A percentile compares a stretch with the other conserved stretches of the same genome.
These are phyloP conservation scores for Botrytis hyacinthi DNA, from an alignment of 2,329 filamentous ascomycete species.

Conservation along the genomic window DNA sequence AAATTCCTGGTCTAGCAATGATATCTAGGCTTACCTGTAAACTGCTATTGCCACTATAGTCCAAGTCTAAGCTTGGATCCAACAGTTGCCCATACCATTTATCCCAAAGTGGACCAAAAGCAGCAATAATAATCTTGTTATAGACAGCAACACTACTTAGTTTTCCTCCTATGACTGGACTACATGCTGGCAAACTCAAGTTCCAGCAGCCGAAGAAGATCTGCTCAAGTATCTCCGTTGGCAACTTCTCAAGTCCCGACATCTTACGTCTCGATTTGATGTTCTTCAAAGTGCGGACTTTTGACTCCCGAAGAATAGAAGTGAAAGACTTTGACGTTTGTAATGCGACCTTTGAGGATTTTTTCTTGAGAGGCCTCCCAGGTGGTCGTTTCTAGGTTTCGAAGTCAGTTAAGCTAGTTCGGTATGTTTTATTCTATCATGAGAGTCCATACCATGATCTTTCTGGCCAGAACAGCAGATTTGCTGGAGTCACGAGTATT, in stretches of 20 bases:
- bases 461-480: constrained; percentile 27
- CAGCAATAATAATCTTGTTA: constrained; percentile 28
- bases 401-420: constrained; percentile 3
- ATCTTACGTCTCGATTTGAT: constrained; percentile 35
- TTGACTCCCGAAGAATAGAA: constrained; percentile 19
- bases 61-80: background rate
- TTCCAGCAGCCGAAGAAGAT: constrained; percentile 37
- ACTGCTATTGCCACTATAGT: background rate
- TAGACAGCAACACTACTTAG: constrained; percentile 35
- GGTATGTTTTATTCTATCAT: background rate
- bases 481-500: constrained; percentile 30
- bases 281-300: constrained; percentile 29
- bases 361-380: constrained; percentile 29
- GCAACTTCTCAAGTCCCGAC: constrained; percentile 36
- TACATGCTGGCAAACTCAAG: constrained; percentile 34
- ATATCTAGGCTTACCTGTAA: constrained; percentile 21
- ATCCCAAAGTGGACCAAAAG: constrained; percentile 36
- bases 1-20: background rate
- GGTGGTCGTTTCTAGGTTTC: constrained; percentile 23
- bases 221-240: constrained; percentile 35
- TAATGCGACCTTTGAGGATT: background rate
- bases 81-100: constrained; percentile 16
- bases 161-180: constrained; percentile 35
- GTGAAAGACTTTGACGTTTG: background rate
- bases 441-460: constrained; percentile 28